A percentile compares a stretch with the other conserved stretches of the same genome.
Conservation (phyloP, 169 alveolate genomes). For the Cryptosporidium sp. region DNA sequence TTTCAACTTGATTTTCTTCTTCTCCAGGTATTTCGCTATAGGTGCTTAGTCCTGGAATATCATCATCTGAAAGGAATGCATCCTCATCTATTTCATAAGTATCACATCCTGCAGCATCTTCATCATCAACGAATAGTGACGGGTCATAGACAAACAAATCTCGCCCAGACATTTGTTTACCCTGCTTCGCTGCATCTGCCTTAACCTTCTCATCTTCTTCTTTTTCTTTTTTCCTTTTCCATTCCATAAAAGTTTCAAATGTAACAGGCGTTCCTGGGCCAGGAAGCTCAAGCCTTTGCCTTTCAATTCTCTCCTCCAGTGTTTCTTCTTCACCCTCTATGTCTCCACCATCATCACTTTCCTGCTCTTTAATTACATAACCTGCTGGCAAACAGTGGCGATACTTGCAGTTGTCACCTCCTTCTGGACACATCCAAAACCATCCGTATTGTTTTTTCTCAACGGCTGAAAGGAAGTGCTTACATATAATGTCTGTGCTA, state of each 20-base stretch:
- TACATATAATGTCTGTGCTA: slow-evolving; percentile 94
- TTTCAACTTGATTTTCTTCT: not conserved
- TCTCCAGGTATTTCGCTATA: slow-evolving; percentile 2
- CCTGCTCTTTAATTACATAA: slow-evolving; percentile 82
- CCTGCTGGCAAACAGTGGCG: slow-evolving; percentile 98
- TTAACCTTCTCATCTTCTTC: slow-evolving; percentile 86
- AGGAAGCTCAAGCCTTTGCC: slow-evolving; percentile 87
- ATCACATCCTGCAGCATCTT: slow-evolving; percentile 63
- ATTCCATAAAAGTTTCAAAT: slow-evolving; percentile 90
- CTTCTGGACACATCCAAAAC: slow-evolving; percentile 99
- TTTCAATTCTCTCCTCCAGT: slow-evolving; percentile 93
- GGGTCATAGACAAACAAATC: slow-evolving; percentile 90
- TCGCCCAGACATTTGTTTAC: slow-evolving; percentile 80
- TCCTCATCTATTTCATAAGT: slow-evolving; percentile 58
- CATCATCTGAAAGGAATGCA: slow-evolving; percentile 36
- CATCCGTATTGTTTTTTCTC: slow-evolving; percentile 95
- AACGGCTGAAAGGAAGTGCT: slow-evolving; percentile 96
- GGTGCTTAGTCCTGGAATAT: not conserved
- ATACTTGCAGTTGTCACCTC: slow-evolving; percentile 97
- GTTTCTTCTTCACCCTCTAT: slow-evolving; percentile 88
- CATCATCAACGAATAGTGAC: slow-evolving; percentile 76
- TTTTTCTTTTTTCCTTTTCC: slow-evolving; percentile 89
- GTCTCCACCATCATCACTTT: slow-evolving; percentile 74
- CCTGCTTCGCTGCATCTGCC: slow-evolving; percentile 80
- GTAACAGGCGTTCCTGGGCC: slow-evolving; percentile 92